A percentile compares a stretch with the other conserved stretches of the same genome.
Conservation (phyloP, 345 rosid species). For the Gossypium sturtianum region DNA sequence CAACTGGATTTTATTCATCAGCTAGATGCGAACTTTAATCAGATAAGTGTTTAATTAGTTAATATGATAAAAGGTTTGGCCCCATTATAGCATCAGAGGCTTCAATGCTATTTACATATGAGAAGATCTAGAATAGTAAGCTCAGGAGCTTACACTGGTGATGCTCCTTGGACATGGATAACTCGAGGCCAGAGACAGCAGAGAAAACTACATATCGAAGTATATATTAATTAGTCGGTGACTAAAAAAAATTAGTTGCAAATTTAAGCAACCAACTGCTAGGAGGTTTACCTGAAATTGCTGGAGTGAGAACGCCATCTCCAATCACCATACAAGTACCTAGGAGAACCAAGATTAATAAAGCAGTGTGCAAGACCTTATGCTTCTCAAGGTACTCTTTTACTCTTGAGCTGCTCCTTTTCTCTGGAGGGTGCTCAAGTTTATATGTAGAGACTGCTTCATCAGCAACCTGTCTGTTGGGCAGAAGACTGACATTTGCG, state of each 20-base stretch:
- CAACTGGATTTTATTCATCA: no score
- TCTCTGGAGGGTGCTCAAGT: slow-evolving; percentile 70
- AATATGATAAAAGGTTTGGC: not conserved
- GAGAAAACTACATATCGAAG: slow-evolving; percentile 60
- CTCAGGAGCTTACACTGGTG: slow-evolving; percentile 69
- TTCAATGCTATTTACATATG: not conserved
- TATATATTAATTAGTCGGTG: slow-evolving; percentile 1
- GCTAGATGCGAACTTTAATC: no score
- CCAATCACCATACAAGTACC: slow-evolving; percentile 99
- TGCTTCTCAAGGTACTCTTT: slow-evolving; percentile 76
- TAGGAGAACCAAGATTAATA: slow-evolving; percentile 87
- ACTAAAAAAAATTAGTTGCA: not conserved
- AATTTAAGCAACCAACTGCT: slow-evolving; percentile 1
- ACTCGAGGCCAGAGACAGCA: slow-evolving; percentile 95
- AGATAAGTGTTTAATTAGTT: no score
- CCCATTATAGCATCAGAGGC: not conserved
- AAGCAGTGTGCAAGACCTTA: slow-evolving; percentile 80
- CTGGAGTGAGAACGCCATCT: slow-evolving; percentile 96
- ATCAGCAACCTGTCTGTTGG: slow-evolving; percentile 85
- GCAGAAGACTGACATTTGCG: slow-evolving; percentile 87
- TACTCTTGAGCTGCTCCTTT: slow-evolving; percentile 51
- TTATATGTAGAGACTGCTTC: slow-evolving; percentile 94
- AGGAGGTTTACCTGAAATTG: slow-evolving; percentile 70
- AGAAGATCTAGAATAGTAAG: not conserved
- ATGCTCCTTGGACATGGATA: slow-evolving; percentile 84